Conservation (phyloP, 163 green algal species). For the Chloromonas sp. region DNA sequence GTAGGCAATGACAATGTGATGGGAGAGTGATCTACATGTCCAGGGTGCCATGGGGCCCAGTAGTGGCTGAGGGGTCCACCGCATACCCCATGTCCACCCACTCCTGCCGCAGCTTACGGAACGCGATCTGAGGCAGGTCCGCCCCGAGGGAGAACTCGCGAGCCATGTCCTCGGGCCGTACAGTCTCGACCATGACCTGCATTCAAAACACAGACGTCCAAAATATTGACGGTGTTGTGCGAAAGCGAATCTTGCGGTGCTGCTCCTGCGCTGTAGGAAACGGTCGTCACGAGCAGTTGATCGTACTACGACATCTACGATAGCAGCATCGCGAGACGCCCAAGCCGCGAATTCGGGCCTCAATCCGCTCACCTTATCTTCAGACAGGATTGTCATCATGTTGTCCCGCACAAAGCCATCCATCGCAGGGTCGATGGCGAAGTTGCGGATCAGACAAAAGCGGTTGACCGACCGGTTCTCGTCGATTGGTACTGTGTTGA, state of each 20-base stretch:
- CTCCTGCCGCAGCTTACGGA: conserved; percentile 60
- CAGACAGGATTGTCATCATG: conserved; percentile 65
- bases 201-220: too few relatives aligned
- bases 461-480: conserved; percentile 64
- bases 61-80: not conserved
- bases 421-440: conserved; percentile 43
- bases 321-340: not conserved
- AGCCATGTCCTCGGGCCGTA: not conserved
- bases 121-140: conserved; percentile 67
- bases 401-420: conserved; percentile 44
- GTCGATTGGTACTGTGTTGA: conserved; percentile 72
- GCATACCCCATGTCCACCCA: not conserved
- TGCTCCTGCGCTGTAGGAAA: not conserved
- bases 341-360: conserved; percentile 42
- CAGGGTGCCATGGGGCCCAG: too few relatives aligned
- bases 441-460: conserved; percentile 70
- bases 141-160: conserved; percentile 7
- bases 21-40: too few relatives aligned
- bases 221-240: not conserved
- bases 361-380: conserved; percentile 59
- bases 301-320: not conserved
- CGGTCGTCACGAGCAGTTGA: not conserved
- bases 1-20: too few relatives aligned
- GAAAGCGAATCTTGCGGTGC: not conserved
- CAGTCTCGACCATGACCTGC: not conserved